Percentiles rank a stretch among this genome's conserved stretches.
Conservation (phyloP, 164 flowering plant genomes). For the Sedum album region DNA sequence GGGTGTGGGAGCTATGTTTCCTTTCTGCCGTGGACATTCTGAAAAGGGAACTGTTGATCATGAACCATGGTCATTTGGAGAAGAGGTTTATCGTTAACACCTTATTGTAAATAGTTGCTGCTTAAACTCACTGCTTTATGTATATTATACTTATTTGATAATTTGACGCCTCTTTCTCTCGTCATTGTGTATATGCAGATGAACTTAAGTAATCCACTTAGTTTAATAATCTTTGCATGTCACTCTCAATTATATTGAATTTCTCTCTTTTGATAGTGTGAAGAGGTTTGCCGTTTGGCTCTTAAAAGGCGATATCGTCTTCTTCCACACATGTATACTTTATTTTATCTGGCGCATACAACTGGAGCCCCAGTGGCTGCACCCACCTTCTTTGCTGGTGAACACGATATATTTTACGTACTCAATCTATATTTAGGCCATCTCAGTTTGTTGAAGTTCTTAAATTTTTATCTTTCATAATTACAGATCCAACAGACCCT, state of each 20-base stretch:
- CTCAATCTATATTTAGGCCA: not conserved
- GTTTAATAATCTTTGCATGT: not conserved
- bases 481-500: constrained; percentile 80
- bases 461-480: not conserved
- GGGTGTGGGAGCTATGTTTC: constrained; percentile 89
- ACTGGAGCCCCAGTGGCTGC: constrained; percentile 70
- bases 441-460: not conserved
- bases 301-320: constrained; percentile 80
- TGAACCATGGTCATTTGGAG: constrained; percentile 97
- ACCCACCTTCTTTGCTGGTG: constrained; percentile 90
- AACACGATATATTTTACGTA: constrained; percentile 6
- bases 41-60: constrained; percentile 58
- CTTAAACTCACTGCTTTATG: no score
- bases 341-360: constrained; percentile 77
- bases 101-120: not conserved
- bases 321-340: constrained; percentile 74
- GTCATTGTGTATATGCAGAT: no score
- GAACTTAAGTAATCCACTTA: no score
- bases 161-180: no score
- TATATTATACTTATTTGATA: no score
- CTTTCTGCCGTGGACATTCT: constrained; percentile 91
- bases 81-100: constrained; percentile 46
- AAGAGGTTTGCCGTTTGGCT: constrained; percentile 91
- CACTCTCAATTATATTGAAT: not conserved
- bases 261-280: constrained; percentile 45